Evolutionary conservation across 352 stramenopile species (phyloP), one percentile per base, ranked within the genome.

Genomic region (Blastocystis sp.): DNA sequence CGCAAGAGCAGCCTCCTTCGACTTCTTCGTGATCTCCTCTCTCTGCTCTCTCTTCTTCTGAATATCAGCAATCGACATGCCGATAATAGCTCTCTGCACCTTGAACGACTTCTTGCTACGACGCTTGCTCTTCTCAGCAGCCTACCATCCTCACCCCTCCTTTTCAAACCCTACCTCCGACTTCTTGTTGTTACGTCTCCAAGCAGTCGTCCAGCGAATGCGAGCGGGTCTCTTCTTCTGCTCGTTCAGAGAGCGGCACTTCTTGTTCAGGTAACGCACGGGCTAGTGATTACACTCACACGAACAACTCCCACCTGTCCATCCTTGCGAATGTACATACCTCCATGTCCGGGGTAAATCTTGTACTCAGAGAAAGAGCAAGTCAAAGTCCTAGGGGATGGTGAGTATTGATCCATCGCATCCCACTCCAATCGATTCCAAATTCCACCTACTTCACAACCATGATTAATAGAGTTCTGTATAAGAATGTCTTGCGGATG

Each of bases 181-280:
- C 87, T 89, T 89, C 87, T 89, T 89, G 87, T 89, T 89, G 24
- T 88, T 87, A 40, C 87, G 81, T 73, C 87, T 84, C 87, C 87
- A 89, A 40, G 85, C 87, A 84, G 93, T 91, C 81, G 96, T 99
- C 96, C 96, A 99, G 84, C 97, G 93, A 86, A 99, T 96, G 91
- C 98, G 98, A 71, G 95, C 96, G 51, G 96, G 93, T 92, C 98
- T 99, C 92, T 99, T 99, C 88, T 95, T 92, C 91, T 99, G 96
- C 88, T 97, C 88, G 88, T 97, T 97, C 64, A 99, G 91, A 87
- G 92, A 97, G 91, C 97, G 96, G 89, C 93, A 95, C 94, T 99
- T 99, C 86, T 92, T 90, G 87, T 93, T 97, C 77, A 97, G 90
- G 89, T 98, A 94, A 87, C 92, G 94, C 89, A 98, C 92, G 73